Evolutionary conservation across 306 rosid genomes (phyloP).

Genomic region (Nissolia schottii): DNA sequence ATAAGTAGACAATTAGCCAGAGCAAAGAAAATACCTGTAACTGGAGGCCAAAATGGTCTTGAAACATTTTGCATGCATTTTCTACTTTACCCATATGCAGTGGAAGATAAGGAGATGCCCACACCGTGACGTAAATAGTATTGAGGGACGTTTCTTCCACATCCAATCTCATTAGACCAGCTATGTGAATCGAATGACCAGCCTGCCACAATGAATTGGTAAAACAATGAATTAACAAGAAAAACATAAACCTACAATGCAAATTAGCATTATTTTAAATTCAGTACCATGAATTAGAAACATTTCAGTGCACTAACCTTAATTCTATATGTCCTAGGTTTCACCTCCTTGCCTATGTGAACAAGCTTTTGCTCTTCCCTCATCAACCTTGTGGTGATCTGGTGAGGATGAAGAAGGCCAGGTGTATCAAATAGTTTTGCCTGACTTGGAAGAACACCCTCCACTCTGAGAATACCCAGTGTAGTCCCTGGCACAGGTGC

Average conservation of each 20-base stretch:
- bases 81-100: constrained; percentile 91
- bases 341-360: constrained; percentile 80
- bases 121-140: constrained; percentile 70
- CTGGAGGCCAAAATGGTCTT: constrained; percentile 82
- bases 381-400: constrained; percentile 73
- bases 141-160: constrained; percentile 63
- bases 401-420: constrained; percentile 86
- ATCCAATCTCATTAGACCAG: constrained; percentile 92
- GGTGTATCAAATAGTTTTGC: constrained; percentile 93
- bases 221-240: constrained; percentile 13
- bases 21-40: constrained; percentile 64
- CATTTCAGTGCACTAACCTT: constrained; percentile 51
- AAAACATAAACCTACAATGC: neutral
- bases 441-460: constrained; percentile 76
- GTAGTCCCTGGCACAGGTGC: constrained; percentile 98
- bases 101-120: constrained; percentile 92
- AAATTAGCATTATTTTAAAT: neutral
- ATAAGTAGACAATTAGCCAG: constrained; percentile 2
- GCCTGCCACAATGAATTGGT: constrained; percentile 44
- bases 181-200: constrained; percentile 82
- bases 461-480: constrained; percentile 88
- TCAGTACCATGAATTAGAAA: neutral
- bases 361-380: constrained; percentile 91
- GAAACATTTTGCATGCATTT: constrained; percentile 54
- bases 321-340: constrained; percentile 86